Evolutionary conservation across 371 early-diverging fungal species (phyloP), one percentile per base, ranked within the genome.

Genomic region (Edhazardia aedis): DNA sequence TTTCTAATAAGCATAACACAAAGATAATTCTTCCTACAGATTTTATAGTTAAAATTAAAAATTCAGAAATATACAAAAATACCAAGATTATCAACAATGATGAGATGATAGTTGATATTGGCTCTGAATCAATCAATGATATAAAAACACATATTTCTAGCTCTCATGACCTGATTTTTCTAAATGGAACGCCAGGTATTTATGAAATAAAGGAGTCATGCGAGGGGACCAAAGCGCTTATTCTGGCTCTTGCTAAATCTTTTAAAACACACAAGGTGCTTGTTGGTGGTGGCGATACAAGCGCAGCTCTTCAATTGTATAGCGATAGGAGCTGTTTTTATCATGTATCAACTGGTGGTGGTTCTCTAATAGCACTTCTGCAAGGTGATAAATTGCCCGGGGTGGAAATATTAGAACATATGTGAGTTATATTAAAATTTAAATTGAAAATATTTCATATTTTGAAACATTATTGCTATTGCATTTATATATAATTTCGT

Each of bases 131-230:
- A 1, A 53, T 59, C n/a, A 38, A 56, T 25, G 7, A 51, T 19
- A n/a, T 68, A 4, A 38, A 43, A 47, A 28, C 46, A 23, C 28
- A 42, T 16, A 49, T 68, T 16, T 26, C 25, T 6, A 36, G 47
- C 38, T 47, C 47, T 19, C 25, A 43, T 1, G 28, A 14, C 2
- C n/a, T n/a, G n/a, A 39, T 62, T 27, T 68, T 68, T 49, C 64
- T 64, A 65, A 68, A 68, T 55, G 68, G 68, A 0, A 58, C 65
- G 14, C 56, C 62, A 2, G 68, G 68, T 12, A 54, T 53, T 24
- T 64, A 56, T 47, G 68, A 68, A 47, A 39, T 58, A 21, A 30
- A 55, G 21, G 47, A 59, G 6, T 62, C 27, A 39, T 42, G 52
- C 12, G 25, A 55, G 26, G 68, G 68, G 11, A 64, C 62, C 24